These are phyloP conservation scores for Sporothrix phasma DNA, from an alignment of 2,329 filamentous ascomycete genomes.

Conservation along the genomic window DNA sequence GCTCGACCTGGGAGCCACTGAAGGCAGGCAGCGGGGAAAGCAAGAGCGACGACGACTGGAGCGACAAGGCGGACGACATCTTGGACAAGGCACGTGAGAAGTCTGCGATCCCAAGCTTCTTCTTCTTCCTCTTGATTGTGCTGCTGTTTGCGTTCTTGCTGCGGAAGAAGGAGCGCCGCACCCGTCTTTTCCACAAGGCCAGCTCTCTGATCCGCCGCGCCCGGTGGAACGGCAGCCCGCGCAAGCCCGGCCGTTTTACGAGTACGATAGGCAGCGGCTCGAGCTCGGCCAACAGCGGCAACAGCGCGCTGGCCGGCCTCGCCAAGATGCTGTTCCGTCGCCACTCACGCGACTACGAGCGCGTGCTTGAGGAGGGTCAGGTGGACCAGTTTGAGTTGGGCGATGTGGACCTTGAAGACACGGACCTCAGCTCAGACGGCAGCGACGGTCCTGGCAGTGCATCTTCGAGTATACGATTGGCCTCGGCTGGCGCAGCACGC, in stretches of 20 bases:
- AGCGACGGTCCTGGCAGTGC: conserved; percentile 33
- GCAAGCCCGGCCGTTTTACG: conserved; percentile 26
- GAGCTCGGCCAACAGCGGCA: background rate
- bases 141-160: conserved; percentile 63
- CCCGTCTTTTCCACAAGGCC: conserved; percentile 48
- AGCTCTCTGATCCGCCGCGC: conserved; percentile 31
- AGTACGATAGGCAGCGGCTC: background rate
- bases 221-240: conserved; percentile 36
- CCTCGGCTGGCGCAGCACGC: conserved; percentile 24
- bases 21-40: conserved; percentile 43
- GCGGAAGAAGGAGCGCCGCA: conserved; percentile 66
- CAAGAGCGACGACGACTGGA: conserved; percentile 47
- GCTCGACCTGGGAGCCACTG: conserved; percentile 39
- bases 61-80: conserved; percentile 44
- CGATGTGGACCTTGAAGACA: conserved; percentile 53
- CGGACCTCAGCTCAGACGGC: conserved; percentile 54
- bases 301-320: conserved; percentile 32
- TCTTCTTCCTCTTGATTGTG: conserved; percentile 67
- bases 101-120: conserved; percentile 61
- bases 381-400: conserved; percentile 67
- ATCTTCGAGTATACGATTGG: conserved; percentile 1
- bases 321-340: conserved; percentile 55
- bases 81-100: conserved; percentile 57
- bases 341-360: conserved; percentile 56
- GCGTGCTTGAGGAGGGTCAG: conserved; percentile 75